Evolutionary conservation across 129 eudicot species (phyloP).

Genomic region (Calendula officinalis): DNA sequence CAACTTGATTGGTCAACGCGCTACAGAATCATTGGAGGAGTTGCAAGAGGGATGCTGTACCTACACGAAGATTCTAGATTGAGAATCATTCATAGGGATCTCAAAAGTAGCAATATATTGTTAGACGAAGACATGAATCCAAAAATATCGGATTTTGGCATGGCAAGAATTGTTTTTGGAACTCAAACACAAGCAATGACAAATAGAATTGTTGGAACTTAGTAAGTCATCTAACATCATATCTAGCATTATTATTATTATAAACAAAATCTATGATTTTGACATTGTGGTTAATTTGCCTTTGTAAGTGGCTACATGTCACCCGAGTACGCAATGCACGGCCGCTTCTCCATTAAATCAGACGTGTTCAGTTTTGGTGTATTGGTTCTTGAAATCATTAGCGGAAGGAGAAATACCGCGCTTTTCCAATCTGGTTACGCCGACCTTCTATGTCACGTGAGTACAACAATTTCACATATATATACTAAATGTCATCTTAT

Average conservation of each 20-base stretch:
- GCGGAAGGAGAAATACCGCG: slow-evolving; percentile 16
- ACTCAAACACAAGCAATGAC: slow-evolving; percentile 24
- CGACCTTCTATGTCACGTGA: slow-evolving; percentile 28
- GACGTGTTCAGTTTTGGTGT: slow-evolving; percentile 30
- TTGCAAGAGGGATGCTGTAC: slow-evolving; percentile 39
- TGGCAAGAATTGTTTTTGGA: slow-evolving; percentile 26
- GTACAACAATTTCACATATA: background rate
- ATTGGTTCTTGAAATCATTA: slow-evolving; percentile 19
- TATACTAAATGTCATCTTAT: background rate
- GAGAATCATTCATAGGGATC: slow-evolving; percentile 33
- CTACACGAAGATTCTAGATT: slow-evolving; percentile 30
- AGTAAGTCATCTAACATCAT: slow-evolving; percentile 19
- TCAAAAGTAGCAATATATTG: slow-evolving; percentile 28
- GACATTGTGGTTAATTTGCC: background rate
- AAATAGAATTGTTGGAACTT: slow-evolving; percentile 24
- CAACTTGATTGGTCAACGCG: slow-evolving; percentile 32
- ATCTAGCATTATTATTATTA: too few relatives aligned
- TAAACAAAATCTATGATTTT: background rate
- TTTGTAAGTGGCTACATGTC: slow-evolving; percentile 24
- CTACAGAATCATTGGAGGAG: slow-evolving; percentile 34
- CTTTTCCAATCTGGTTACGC: background rate
- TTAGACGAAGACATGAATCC: slow-evolving; percentile 30
- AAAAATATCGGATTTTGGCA: slow-evolving; percentile 27
- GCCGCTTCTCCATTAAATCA: slow-evolving; percentile 20
- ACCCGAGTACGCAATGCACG: slow-evolving; percentile 28